Evolutionary conservation across 257 asterid species (phyloP).

Genomic region (Solanum lycopersicoides): DNA sequence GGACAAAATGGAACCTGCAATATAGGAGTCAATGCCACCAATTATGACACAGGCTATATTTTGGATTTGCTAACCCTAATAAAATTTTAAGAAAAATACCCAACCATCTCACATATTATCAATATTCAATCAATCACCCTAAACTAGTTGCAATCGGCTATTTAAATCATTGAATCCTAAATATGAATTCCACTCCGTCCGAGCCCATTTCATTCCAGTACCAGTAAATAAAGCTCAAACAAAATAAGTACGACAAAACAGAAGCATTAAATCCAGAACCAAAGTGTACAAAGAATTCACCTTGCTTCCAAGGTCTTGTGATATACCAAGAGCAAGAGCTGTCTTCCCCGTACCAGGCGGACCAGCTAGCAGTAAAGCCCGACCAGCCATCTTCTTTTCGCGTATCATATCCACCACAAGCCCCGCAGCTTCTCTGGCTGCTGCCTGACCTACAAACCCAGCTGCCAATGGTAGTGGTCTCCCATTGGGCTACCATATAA

Average conservation of each 20-base stretch:
- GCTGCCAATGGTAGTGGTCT: not conserved
- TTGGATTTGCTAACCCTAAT: not conserved
- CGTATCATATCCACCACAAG: not conserved
- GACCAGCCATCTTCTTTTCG: not conserved
- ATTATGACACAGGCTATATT: not conserved
- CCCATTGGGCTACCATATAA: conserved; percentile 27
- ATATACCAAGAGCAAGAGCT: not conserved
- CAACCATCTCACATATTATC: not conserved
- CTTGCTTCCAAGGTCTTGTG: not conserved
- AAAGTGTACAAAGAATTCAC: not conserved
- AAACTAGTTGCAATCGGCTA: not conserved
- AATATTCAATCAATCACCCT: not conserved
- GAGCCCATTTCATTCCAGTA: not conserved
- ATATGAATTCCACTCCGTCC: not conserved
- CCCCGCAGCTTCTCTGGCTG: not conserved
- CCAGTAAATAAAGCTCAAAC: not conserved
- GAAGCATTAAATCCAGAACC: not conserved
- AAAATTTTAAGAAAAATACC: not conserved
- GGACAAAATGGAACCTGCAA: conserved; percentile 92
- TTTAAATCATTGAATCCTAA: not conserved
- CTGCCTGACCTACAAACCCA: not conserved
- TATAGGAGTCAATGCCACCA: not conserved
- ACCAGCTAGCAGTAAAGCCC: not conserved
- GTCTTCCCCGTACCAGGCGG: not conserved
- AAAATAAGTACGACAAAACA: not conserved